These are phyloP conservation scores for Fusarium sp. DNA, from an alignment of 2,329 filamentous ascomycete species.

Conservation along the genomic window DNA sequence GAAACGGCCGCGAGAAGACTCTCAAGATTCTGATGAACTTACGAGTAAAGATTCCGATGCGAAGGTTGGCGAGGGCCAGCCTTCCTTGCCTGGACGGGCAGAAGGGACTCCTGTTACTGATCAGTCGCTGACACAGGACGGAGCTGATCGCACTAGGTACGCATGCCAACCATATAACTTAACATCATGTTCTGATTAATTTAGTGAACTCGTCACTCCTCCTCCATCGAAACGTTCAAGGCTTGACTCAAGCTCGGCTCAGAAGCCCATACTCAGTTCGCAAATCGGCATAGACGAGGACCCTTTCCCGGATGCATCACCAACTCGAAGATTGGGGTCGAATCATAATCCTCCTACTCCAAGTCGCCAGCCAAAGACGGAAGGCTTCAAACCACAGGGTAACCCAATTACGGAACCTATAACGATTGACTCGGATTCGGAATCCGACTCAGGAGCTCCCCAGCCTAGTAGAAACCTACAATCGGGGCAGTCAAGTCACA, in stretches of 20 bases:
- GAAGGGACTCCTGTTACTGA: conserved; percentile 17
- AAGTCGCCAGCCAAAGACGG: conserved; percentile 16
- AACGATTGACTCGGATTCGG: conserved; percentile 52
- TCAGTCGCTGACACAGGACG: conserved; percentile 23
- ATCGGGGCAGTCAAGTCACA: conserved; percentile 18
- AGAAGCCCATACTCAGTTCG: conserved; percentile 24
- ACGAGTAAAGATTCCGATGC: neutral
- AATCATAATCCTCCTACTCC: conserved; percentile 14
- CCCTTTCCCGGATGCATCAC: conserved; percentile 39
- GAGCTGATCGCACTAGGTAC: conserved; percentile 40
- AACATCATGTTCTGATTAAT: conserved; percentile 23
- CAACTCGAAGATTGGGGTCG: conserved; percentile 33
- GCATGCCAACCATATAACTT: conserved; percentile 3
- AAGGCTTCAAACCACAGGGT: conserved; percentile 1
- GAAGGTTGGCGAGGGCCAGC: neutral
- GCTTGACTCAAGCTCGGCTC: conserved; percentile 38
- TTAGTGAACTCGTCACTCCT: conserved; percentile 53
- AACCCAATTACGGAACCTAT: conserved; percentile 15
- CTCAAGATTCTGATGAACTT: conserved; percentile 18
- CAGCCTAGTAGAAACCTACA: neutral
- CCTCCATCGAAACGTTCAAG: conserved; percentile 57
- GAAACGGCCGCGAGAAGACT: conserved; percentile 43
- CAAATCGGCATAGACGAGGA: conserved; percentile 30
- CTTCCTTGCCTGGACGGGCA: neutral
- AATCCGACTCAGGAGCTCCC: conserved; percentile 44